A percentile compares a stretch with the other conserved stretches of the same genome.
Evolutionary conservation across 495 filamentous ascomycete species (phyloP).

Genomic region (Articulospora tetracladia): DNA sequence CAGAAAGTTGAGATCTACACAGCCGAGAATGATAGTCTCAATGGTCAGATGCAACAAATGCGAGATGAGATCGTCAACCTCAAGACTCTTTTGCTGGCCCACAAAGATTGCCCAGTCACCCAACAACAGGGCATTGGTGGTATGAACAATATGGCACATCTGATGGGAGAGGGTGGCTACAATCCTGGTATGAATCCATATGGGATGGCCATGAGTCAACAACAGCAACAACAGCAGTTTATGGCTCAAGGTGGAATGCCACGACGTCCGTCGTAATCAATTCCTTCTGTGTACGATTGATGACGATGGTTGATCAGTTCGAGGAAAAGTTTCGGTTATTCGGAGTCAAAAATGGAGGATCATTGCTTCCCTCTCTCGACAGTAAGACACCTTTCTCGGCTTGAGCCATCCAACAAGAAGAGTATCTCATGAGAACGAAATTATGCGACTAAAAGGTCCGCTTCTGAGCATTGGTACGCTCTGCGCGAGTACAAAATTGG

Average conservation of each 20-base stretch:
- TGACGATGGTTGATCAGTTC: too few species aligned
- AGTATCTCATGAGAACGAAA: too few species aligned
- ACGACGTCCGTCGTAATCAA: constrained; percentile 14
- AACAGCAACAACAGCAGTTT: constrained; percentile 39
- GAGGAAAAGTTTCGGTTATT: background rate
- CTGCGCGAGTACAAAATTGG: too few species aligned
- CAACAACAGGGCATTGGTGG: constrained; percentile 78
- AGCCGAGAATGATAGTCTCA: constrained; percentile 85
- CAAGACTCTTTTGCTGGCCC: constrained; percentile 87
- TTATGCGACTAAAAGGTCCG: too few species aligned
- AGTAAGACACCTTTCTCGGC: too few species aligned
- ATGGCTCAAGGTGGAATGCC: constrained; percentile 48
- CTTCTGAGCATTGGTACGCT: too few species aligned
- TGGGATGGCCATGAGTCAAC: constrained; percentile 44
- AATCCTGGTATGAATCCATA: constrained; percentile 62
- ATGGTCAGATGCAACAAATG: constrained; percentile 73
- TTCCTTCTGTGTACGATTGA: background rate
- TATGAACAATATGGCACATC: constrained; percentile 62
- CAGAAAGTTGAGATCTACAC: constrained; percentile 90
- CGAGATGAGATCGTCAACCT: constrained; percentile 94
- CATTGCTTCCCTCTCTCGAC: too few species aligned
- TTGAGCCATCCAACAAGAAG: too few species aligned
- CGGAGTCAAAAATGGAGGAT: background rate
- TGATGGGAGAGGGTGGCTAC: constrained; percentile 41
- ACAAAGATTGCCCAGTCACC: constrained; percentile 95